Evolutionary conservation across 2,329 filamentous ascomycete species (phyloP).

Genomic region (Claviceps sp.): DNA sequence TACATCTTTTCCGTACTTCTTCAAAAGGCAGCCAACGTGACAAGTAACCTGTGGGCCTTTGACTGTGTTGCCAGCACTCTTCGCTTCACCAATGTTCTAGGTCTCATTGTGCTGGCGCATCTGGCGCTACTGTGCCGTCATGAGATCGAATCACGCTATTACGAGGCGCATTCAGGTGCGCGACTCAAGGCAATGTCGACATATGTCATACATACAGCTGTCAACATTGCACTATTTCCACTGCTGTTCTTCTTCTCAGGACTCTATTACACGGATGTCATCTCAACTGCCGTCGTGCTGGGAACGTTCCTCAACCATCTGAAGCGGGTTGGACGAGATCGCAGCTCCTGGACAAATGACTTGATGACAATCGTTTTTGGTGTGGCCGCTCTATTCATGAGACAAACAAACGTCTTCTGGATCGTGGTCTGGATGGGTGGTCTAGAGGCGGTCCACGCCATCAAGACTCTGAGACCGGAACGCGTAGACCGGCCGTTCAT

Average conservation of each 20-base stretch:
- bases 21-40: slow-evolving; percentile 10
- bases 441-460: slow-evolving; percentile 37
- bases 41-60: slow-evolving; percentile 7
- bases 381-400: slow-evolving; percentile 55
- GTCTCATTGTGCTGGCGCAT: slow-evolving; percentile 25
- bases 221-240: slow-evolving; percentile 78
- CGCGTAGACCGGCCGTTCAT: slow-evolving; percentile 18
- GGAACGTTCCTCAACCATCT: slow-evolving; percentile 50
- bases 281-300: slow-evolving; percentile 66
- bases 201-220: slow-evolving; percentile 44
- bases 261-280: slow-evolving; percentile 87
- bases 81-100: slow-evolving; percentile 34
- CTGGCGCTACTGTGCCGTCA: slow-evolving; percentile 39
- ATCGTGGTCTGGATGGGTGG: slow-evolving; percentile 64
- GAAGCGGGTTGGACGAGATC: slow-evolving; percentile 23
- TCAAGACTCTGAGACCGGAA: slow-evolving; percentile 29
- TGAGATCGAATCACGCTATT: slow-evolving; percentile 32
- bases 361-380: slow-evolving; percentile 42
- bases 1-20: slow-evolving; percentile 30
- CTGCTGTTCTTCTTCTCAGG: slow-evolving; percentile 92
- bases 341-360: slow-evolving; percentile 24
- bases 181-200: slow-evolving; percentile 18
- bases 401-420: slow-evolving; percentile 98
- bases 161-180: slow-evolving; percentile 10
- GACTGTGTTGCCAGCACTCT: slow-evolving; percentile 23